Conservation (phyloP, 2,329 filamentous ascomycete species). For the Apiospora malaysiana region DNA sequence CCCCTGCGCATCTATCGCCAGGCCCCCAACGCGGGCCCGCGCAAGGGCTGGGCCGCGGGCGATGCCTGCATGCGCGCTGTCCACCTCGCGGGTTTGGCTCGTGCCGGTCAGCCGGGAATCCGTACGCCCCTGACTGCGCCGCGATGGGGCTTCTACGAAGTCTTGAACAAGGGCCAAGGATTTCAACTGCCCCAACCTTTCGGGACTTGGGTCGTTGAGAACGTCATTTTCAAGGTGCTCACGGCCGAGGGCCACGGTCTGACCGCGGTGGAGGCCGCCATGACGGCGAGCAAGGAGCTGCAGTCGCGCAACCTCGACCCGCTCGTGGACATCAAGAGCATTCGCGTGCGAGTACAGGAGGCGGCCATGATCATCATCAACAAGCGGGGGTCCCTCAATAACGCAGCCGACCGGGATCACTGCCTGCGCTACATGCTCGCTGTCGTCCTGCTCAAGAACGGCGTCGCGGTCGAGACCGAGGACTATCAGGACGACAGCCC, state of each 20-base stretch:
- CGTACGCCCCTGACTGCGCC: conserved; percentile 38
- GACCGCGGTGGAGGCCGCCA: conserved; percentile 27
- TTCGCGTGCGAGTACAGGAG: conserved; percentile 27
- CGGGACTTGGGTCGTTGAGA: conserved; percentile 35
- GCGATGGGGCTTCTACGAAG: conserved; percentile 45
- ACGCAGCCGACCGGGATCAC: conserved; percentile 32
- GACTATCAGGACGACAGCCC: conserved; percentile 30
- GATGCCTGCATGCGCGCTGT: conserved; percentile 48
- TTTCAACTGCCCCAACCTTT: conserved; percentile 33
- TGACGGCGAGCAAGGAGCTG: conserved; percentile 25
- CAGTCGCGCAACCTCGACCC: conserved; percentile 25
- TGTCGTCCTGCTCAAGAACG: conserved; percentile 29
- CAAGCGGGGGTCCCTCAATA: conserved; percentile 30
- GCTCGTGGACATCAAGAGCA: conserved; percentile 27
- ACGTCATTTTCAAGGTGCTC: conserved; percentile 31
- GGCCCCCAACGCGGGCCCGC: conserved; percentile 41
- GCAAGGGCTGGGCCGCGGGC: conserved; percentile 50
- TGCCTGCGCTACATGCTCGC: conserved; percentile 32
- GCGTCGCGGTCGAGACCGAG: conserved; percentile 24
- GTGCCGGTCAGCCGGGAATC: conserved; percentile 30
- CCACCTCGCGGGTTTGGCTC: conserved; percentile 41
- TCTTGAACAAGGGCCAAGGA: conserved; percentile 24
- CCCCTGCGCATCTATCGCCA: conserved; percentile 43
- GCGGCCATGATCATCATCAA: conserved; percentile 32
- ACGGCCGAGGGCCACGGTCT: conserved; percentile 30